Base-by-base conservation (phyloP, 163 green algal genomes). In the Chlorella variabilis region DNA sequence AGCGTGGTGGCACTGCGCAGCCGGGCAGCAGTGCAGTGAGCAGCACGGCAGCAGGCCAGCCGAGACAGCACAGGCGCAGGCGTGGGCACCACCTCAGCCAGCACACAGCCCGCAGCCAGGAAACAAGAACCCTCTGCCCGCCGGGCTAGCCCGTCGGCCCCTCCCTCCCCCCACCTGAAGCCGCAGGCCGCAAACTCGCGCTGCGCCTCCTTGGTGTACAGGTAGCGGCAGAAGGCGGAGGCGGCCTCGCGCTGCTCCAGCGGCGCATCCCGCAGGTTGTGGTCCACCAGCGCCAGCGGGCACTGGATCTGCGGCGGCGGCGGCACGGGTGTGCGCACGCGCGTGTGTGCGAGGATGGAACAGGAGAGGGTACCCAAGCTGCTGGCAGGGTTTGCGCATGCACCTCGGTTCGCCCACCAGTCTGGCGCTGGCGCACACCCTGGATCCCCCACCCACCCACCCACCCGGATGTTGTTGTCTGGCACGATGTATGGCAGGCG, bases 141-240 rank as follows among this genome's bases (percentile, higher is more conserved):
- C n/a, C n/a, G n/a, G n/a, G n/a, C n/a, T n/a, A n/a, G n/a, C n/a
- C n/a, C n/a, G n/a, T n/a, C n/a, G n/a, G n/a, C n/a, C 15, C 68
- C 38, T 59, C 41, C 41, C 38, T 69, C 27, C 15, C 41, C 62
- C 7, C 51, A 86, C 36, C 93, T 80, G 80, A 97, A 96, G 65
- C 93, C 93, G 38, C 93, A 90, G 49, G 81, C 86, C 13, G 84
- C 90, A 89, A 97, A 96, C 82, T 97, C 91, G 13, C 68, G 66
- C 87, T 96, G 91, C 3, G 90, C 89, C 38, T 84, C 65, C 6
- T 84, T 38, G 0, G 87, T 94, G 84, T 94, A 97, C 2, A 95
- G 84, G 85, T 92, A 97, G 21, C 89, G 49, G 39, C 90, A 80
- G 69, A 97, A 97, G 25, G 87, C 91, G 27, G 87, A 71, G 20